phyloP scores from a whole-genome alignment of 2,329 filamentous ascomycete species.

The Zelopaecilomyces penicillatus region DNA sequence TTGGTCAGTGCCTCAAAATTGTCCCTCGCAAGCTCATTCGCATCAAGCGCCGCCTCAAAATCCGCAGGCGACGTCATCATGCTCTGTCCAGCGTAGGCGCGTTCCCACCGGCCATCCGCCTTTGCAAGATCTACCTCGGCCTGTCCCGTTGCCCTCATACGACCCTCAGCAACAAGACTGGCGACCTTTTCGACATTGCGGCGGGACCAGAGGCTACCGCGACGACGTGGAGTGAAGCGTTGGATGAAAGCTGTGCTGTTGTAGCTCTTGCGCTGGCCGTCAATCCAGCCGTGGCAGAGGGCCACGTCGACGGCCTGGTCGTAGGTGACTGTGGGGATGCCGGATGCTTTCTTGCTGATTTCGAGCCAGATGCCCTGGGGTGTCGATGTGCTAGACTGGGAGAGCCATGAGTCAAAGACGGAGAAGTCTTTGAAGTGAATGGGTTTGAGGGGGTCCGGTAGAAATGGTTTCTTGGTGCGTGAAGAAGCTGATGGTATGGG shows the following conservation, averaged over 20 bases:
- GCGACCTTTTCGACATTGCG: conserved; percentile 48
- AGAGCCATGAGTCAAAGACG: conserved; percentile 32
- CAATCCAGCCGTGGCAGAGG: conserved; percentile 56
- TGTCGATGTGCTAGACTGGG: conserved; percentile 22
- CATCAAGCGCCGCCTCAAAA: conserved; percentile 35
- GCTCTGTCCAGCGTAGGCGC: conserved; percentile 44
- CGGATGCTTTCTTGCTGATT: conserved; percentile 38
- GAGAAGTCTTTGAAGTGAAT: conserved; percentile 20
- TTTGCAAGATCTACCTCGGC: conserved; percentile 46
- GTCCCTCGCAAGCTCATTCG: conserved; percentile 23
- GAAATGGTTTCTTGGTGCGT: no score
- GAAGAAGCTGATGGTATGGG: no score
- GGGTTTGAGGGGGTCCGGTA: conserved; percentile 3
- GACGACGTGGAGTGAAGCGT: conserved; percentile 49
- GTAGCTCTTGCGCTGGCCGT: conserved; percentile 40
- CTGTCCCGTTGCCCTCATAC: conserved; percentile 40
- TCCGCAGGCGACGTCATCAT: conserved; percentile 39
- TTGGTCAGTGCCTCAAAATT: conserved; percentile 37
- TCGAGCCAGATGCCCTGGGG: conserved; percentile 37
- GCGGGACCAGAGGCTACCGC: conserved; percentile 49
- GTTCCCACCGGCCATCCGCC: conserved; percentile 49
- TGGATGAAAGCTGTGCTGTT: conserved; percentile 43
- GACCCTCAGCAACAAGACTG: conserved; percentile 33
- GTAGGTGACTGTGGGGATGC: conserved; percentile 36
- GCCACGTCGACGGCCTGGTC: conserved; percentile 47